phyloP scores from a whole-genome alignment of 2,329 filamentous ascomycete species.

The Periconia sp. region DNA sequence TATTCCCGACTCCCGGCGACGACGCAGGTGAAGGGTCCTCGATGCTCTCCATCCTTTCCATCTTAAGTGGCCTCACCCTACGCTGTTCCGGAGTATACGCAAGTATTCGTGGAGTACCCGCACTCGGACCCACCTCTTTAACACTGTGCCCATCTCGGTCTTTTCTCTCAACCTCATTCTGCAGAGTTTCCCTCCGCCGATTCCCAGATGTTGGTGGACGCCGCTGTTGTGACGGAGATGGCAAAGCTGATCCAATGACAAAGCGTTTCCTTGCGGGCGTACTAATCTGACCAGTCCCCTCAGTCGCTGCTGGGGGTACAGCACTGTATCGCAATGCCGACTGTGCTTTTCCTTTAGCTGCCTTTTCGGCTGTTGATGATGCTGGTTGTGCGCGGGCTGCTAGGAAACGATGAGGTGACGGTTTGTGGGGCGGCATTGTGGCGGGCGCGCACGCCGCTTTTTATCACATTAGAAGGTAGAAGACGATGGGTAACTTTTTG shows the following conservation, averaged over 20 bases:
- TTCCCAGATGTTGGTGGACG: not conserved
- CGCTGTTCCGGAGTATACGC: not conserved
- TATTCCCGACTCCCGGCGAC: conserved; percentile 6
- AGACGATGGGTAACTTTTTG: no score
- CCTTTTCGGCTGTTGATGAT: conserved; percentile 16
- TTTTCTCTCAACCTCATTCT: not conserved
- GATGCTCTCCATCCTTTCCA: conserved; percentile 38
- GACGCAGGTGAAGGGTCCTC: conserved; percentile 30
- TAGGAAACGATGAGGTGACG: conserved; percentile 40
- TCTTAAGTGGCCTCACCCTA: conserved; percentile 14
- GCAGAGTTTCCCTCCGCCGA: not conserved
- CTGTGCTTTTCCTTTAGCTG: conserved; percentile 20
- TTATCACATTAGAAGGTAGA: no score
- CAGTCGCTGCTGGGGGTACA: not conserved
- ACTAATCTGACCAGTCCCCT: conserved; percentile 2
- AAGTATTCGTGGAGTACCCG: no score
- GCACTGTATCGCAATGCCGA: conserved; percentile 26
- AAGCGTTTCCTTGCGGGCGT: conserved; percentile 2
- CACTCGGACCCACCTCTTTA: not conserved
- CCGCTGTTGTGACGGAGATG: not conserved
- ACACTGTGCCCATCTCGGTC: not conserved
- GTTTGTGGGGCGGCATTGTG: conserved; percentile 29
- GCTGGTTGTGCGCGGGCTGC: conserved; percentile 16
- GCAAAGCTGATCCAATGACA: not conserved
- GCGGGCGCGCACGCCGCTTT: no score